A percentile compares a stretch with the other conserved stretches of the same genome.
phyloP scores from a whole-genome alignment of 2,329 filamentous ascomycete genomes.

The Ascomycota sp. region DNA sequence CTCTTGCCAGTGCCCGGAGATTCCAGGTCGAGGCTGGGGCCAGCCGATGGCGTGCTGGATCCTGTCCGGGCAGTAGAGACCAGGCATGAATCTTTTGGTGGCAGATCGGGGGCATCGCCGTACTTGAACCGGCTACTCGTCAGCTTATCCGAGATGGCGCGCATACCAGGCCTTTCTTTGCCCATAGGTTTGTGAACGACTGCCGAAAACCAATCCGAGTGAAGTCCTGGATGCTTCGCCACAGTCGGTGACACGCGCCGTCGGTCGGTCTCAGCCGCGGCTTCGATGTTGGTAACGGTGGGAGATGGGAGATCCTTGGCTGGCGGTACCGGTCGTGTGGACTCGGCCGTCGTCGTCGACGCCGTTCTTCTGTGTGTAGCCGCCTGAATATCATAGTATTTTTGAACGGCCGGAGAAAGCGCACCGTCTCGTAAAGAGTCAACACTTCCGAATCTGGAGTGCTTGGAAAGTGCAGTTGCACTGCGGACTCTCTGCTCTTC shows the following conservation, averaged over 20 bases:
- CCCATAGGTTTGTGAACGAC: constrained; percentile 27
- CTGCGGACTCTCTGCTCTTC: constrained; percentile 53
- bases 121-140: constrained; percentile 33
- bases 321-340: constrained; percentile 26
- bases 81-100: constrained; percentile 29
- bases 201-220: constrained; percentile 34
- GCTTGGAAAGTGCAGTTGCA: constrained; percentile 44
- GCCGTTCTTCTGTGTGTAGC: constrained; percentile 37
- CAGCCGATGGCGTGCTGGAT: constrained; percentile 47
- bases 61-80: constrained; percentile 55
- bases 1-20: constrained; percentile 45
- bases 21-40: constrained; percentile 58
- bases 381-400: constrained; percentile 40
- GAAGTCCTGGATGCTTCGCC: constrained; percentile 20
- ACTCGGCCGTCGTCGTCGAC: constrained; percentile 36
- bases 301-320: constrained; percentile 34
- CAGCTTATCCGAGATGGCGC: constrained; percentile 67
- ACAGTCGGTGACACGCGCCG: constrained; percentile 22
- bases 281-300: constrained; percentile 40
- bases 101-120: constrained; percentile 26
- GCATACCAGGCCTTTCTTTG: constrained; percentile 43
- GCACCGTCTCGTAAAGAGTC: constrained; percentile 48
- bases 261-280: constrained; percentile 18
- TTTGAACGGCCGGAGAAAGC: constrained; percentile 43
- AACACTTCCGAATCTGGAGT: constrained; percentile 60